phyloP scores from a whole-genome alignment of 192 early-diverging fungal genomes.

The Mortierella alpina region DNA sequence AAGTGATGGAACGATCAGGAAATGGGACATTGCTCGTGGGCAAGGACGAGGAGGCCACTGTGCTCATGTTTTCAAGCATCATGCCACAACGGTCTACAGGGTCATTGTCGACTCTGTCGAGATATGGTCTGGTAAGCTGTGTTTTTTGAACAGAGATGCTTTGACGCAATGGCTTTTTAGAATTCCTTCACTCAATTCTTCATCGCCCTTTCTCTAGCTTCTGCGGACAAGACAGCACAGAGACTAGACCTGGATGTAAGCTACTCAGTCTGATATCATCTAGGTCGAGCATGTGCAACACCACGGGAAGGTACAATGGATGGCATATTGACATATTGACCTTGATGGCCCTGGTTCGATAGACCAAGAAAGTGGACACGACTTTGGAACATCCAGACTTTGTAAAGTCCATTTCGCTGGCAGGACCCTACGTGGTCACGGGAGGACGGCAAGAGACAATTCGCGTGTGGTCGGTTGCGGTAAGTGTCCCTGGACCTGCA shows the following conservation, averaged over 20 bases:
- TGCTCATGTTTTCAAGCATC: constrained; percentile 67
- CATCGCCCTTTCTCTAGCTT: constrained; percentile 60
- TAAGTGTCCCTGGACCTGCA: constrained; percentile 53
- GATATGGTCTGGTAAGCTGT: constrained; percentile 79
- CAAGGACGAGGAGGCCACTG: constrained; percentile 48
- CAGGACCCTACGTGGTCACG: constrained; percentile 80
- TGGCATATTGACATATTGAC: too few species aligned
- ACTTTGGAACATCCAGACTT: constrained; percentile 84
- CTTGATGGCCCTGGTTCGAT: constrained; percentile 2
- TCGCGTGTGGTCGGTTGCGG: constrained; percentile 88
- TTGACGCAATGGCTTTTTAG: not conserved
- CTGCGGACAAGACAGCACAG: constrained; percentile 91
- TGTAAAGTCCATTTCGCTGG: constrained; percentile 75
- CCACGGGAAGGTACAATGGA: too few species aligned
- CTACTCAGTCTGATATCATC: not conserved
- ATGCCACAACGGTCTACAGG: constrained; percentile 84
- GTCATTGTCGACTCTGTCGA: constrained; percentile 70
- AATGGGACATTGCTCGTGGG: constrained; percentile 68
- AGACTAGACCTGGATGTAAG: constrained; percentile 87
- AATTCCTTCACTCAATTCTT: constrained; percentile 2
- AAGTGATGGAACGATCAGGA: constrained; percentile 72
- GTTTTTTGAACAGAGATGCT: constrained; percentile 1
- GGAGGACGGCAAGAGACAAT: constrained; percentile 88
- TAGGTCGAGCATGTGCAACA: too few species aligned
- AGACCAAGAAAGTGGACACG: constrained; percentile 79